Conservation (phyloP, 192 early-diverging fungal genomes). For the Coemansia aciculifera region DNA sequence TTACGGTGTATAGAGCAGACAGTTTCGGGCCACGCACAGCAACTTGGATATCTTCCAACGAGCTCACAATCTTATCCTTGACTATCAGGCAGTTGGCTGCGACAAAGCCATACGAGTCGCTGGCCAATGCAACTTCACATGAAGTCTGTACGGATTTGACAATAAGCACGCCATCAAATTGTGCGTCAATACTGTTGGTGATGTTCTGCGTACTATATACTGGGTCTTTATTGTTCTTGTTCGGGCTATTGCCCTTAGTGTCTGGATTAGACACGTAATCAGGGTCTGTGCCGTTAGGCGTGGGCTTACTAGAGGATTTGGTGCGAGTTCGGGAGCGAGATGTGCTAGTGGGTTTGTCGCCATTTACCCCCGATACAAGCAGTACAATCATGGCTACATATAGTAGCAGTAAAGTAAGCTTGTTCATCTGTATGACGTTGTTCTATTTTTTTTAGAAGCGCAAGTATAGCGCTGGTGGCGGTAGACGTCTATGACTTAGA, state of each 20-base stretch:
- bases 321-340: neutral
- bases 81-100: slow-evolving; percentile 31
- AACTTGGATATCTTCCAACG: slow-evolving; percentile 11
- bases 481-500: neutral
- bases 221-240: neutral
- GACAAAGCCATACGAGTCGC: slow-evolving; percentile 21
- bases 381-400: neutral
- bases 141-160: slow-evolving; percentile 29
- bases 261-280: neutral
- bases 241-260: neutral
- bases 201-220: neutral
- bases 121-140: slow-evolving; percentile 21
- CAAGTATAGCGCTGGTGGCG: neutral
- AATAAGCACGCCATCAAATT: slow-evolving; percentile 32
- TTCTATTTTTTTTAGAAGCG: neutral
- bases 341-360: neutral
- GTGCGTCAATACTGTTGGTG: neutral
- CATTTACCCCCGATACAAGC: neutral
- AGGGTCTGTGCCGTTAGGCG: neutral
- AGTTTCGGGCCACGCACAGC: slow-evolving; percentile 18
- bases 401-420: neutral
- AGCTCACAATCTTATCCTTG: slow-evolving; percentile 2
- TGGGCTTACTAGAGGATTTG: neutral
- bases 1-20: slow-evolving; percentile 11
- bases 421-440: slow-evolving; percentile 2